A percentile compares a stretch with the other conserved stretches of the same genome.
phyloP scores from a whole-genome alignment of 2,329 filamentous ascomycete genomes.

The Chaetomium olivaceum region DNA sequence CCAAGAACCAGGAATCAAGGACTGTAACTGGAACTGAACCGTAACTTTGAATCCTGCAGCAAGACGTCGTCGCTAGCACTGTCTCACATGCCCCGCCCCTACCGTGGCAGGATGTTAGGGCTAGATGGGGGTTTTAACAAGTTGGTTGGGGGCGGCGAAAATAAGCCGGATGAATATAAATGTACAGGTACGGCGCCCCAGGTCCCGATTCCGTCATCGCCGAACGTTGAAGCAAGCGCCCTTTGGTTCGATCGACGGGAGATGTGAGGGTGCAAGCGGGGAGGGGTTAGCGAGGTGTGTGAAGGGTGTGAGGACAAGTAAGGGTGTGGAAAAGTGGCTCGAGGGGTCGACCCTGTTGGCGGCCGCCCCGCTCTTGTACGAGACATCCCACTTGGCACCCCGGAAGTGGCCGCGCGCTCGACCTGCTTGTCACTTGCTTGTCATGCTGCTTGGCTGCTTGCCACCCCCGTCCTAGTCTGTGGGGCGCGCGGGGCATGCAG shows the following conservation, averaged over 20 bases:
- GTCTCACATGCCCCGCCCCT: neutral
- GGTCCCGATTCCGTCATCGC: neutral
- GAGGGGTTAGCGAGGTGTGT: neutral
- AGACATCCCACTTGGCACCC: neutral
- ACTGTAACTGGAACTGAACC: neutral
- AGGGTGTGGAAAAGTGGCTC: neutral
- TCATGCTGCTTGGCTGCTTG: neutral
- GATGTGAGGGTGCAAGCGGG: neutral
- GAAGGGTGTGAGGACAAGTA: neutral
- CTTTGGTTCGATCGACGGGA: neutral
- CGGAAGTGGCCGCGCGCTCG: too few species aligned
- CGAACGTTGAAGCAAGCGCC: neutral
- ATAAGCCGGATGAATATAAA: neutral
- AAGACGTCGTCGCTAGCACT: neutral
- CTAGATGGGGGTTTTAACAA: neutral
- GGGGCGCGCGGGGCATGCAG: neutral
- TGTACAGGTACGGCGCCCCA: neutral
- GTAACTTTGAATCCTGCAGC: too few species aligned
- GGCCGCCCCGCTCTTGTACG: neutral
- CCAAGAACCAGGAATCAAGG: neutral
- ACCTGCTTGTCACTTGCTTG: too few species aligned
- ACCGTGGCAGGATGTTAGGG: neutral
- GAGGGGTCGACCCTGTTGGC: neutral
- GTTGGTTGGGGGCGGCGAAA: neutral
- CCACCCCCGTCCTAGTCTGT: neutral